Base-by-base conservation (phyloP, 2,329 filamentous ascomycete species). In the Sclerotinia nivalis region DNA sequence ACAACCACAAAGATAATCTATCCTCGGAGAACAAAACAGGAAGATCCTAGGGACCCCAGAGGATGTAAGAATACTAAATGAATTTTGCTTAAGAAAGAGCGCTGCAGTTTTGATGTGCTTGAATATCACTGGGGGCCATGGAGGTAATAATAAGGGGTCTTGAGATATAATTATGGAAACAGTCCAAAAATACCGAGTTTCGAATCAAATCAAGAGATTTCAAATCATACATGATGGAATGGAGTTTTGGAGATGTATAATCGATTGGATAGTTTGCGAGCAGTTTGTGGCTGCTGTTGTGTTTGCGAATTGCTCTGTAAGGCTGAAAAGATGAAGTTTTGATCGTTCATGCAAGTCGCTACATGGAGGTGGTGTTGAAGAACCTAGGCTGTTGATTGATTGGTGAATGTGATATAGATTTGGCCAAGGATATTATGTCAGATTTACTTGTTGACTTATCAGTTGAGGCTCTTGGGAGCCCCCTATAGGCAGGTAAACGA, bases 11-110 rank as follows among this genome's bases (percentile, higher is more conserved):
- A 62, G 40, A 47, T 55, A 55, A 20, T 22, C 31, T 28, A 40
- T 54, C 7, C 9, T 65, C 58, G 58, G 67, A 69, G 50, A 69
- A 15, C 58, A 34, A 54, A 65, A 69, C 5, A 65, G 67, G 50
- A 55, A 65, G 50, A 55, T 65, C 50, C 47, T 65, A 65, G 37
- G 67, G 59, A 56, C 67, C 56, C 40, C 67, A 64, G 67, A 56
- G 50, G 50, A 69, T 65, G 50, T 7, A 28, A 28, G 18, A 40
- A 49, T 65, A 13, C 50, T 47, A 49, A 31, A 65, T 56, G 31
- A 13, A 59, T 45, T 45, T 54, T 66, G 37, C 25, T 45, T 45
- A 12, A 59, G 25, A 28, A 34, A n/a, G 18, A 37, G n/a, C 52
- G 43, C 49, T 66, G 34, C 40, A 34, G 28, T n/a, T 54, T 69